Percentiles rank a stretch among this genome's conserved stretches.
Conservation (phyloP, 495 filamentous ascomycete species). For the Mytilinidion resinicola region DNA sequence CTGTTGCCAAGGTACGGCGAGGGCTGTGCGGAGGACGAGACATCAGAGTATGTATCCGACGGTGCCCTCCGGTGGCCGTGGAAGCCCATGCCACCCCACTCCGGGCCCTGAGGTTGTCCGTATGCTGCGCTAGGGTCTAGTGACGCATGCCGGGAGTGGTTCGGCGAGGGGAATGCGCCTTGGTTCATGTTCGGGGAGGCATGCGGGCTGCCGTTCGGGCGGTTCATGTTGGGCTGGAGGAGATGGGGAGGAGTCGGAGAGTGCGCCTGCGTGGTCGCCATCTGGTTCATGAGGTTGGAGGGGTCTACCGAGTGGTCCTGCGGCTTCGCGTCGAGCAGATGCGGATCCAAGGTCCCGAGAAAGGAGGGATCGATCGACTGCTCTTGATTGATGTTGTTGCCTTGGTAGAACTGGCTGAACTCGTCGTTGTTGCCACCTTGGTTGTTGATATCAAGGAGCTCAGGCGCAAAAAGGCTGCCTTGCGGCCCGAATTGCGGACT, state of each 20-base stretch:
- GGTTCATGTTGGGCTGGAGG: slow-evolving; percentile 50
- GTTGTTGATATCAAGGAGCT: slow-evolving; percentile 26
- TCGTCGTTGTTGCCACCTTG: slow-evolving; percentile 21
- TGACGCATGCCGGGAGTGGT: slow-evolving; percentile 73
- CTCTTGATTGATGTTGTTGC: slow-evolving; percentile 22
- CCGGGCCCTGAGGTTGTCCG: slow-evolving; percentile 53
- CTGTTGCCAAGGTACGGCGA: slow-evolving; percentile 75
- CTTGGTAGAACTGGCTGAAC: slow-evolving; percentile 25
- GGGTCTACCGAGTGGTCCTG: slow-evolving; percentile 51
- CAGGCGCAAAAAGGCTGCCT: slow-evolving; percentile 31
- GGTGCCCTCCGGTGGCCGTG: slow-evolving; percentile 72
- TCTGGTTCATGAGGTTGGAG: slow-evolving; percentile 50
- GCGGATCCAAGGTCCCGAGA: slow-evolving; percentile 27
- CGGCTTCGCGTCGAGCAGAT: slow-evolving; percentile 26
- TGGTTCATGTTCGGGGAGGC: slow-evolving; percentile 50
- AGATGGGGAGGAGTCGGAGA: slow-evolving; percentile 64
- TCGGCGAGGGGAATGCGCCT: slow-evolving; percentile 49
- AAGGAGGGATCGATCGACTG: slow-evolving; percentile 35
- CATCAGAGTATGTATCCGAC: slow-evolving; percentile 80
- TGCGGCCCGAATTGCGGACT: slow-evolving; percentile 29
- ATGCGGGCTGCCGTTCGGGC: slow-evolving; percentile 37
- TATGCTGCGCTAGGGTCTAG: slow-evolving; percentile 73
- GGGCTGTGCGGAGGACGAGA: slow-evolving; percentile 69
- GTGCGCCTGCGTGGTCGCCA: slow-evolving; percentile 66
- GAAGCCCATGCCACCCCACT: slow-evolving; percentile 71